Evolutionary conservation across 805 yeast genomes (phyloP), one percentile per base, ranked within the genome.

Genomic region (Kuraishia borneana): DNA sequence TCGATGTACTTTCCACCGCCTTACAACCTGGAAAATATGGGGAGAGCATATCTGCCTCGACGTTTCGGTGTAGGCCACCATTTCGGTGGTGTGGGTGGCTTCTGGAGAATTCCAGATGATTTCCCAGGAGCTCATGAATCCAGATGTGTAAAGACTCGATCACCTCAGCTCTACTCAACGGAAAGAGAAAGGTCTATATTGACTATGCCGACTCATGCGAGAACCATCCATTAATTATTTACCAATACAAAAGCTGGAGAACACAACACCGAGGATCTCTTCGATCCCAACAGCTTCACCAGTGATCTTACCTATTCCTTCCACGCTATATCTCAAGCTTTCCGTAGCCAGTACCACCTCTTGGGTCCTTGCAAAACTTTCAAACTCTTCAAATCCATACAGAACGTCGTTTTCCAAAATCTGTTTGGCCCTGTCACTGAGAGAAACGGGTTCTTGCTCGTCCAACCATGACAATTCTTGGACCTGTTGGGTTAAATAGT

Each of bases 181-280:
- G n/a, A n/a, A n/a, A n/a, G n/a, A n/a, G n/a, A n/a, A n/a, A n/a
- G n/a, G n/a, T n/a, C n/a, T n/a, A n/a, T n/a, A n/a, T n/a, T n/a
- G n/a, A n/a, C n/a, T n/a, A n/a, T n/a, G n/a, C n/a, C n/a, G n/a
- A n/a, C n/a, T n/a, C n/a, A n/a, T n/a, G n/a, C n/a, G n/a, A n/a
- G n/a, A n/a, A n/a, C n/a, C n/a, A n/a, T n/a, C n/a, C n/a, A n/a
- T n/a, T n/a, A 9, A 5, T 26, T 44, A 89, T 54, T 89, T 89
- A 0, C 98, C 98, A 17, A 92, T 85, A 54, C 98, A 92, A 52
- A 92, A 92, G 40, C 76, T 81, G 2, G 95, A 77, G 50, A 92
- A 92, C 0, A 92, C 92, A 1, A 83, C 89, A 1, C 92, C 96
- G 4, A 92, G 60, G 1, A 92, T 76, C 48, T 92, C 97, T 45